These are phyloP conservation scores for Hypoxylon sp. DNA, from an alignment of 2,329 filamentous ascomycete species.

Conservation along the genomic window DNA sequence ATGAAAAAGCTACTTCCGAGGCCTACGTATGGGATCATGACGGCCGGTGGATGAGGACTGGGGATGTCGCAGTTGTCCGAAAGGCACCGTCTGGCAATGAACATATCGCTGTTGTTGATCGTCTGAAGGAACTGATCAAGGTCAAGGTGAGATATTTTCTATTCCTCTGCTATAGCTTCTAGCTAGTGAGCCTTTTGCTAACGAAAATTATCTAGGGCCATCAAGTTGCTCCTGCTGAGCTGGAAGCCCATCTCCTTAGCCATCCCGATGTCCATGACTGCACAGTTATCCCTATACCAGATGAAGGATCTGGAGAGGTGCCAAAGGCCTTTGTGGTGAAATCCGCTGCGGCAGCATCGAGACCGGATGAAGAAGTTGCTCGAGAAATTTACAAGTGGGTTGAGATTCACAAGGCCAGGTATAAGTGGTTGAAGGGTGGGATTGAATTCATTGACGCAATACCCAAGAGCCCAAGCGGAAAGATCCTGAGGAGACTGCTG, in stretches of 20 bases:
- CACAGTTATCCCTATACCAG: constrained; percentile 80
- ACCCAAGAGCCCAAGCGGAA: constrained; percentile 74
- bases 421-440: constrained; percentile 68
- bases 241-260: constrained; percentile 82
- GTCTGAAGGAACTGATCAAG: constrained; percentile 68
- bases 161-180: not conserved
- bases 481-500: constrained; percentile 72
- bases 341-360: constrained; percentile 53
- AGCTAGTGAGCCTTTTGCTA: not conserved
- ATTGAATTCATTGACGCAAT: constrained; percentile 69
- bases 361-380: constrained; percentile 55
- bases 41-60: constrained; percentile 83
- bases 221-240: constrained; percentile 86
- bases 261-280: constrained; percentile 82
- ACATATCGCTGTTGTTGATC: constrained; percentile 87
- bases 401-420: constrained; percentile 67
- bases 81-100: constrained; percentile 75
- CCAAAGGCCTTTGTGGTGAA: constrained; percentile 77
- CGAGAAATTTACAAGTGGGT: constrained; percentile 66
- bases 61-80: constrained; percentile 82
- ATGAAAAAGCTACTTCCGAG: constrained; percentile 83
- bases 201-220: constrained; percentile 63
- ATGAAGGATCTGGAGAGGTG: constrained; percentile 72
- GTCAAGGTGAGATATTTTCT: constrained; percentile 59
- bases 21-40: constrained; percentile 78